Evolutionary conservation across 805 yeast genomes (phyloP).

Genomic region (Saccharomycopsis sp.): DNA sequence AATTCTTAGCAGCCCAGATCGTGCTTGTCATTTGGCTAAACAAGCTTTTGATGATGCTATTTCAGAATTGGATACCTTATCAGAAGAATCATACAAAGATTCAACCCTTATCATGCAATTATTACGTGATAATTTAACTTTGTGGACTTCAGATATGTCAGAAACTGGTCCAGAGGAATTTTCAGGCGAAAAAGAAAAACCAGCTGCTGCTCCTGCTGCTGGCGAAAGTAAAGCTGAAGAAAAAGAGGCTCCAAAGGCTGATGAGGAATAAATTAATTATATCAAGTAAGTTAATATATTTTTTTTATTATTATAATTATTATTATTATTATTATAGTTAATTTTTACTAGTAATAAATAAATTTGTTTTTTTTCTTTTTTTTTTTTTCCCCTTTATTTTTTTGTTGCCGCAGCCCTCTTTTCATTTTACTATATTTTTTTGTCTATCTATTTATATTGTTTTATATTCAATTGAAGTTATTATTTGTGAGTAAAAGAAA

Average conservation of each 20-base stretch:
- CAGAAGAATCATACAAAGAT: slow-evolving; percentile 98
- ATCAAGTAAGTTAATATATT: slow-evolving; percentile 11
- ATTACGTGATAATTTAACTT: slow-evolving; percentile 94
- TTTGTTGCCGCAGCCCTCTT: too few relatives aligned
- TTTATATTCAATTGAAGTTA: too few relatives aligned
- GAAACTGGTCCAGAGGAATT: slow-evolving; percentile 64
- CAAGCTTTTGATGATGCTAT: slow-evolving; percentile 99
- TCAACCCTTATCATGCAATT: slow-evolving; percentile 98
- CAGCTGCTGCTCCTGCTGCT: too few relatives aligned
- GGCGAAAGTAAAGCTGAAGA: slow-evolving; percentile 22
- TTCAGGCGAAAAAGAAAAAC: slow-evolving; percentile 27
- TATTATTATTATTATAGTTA: background rate
- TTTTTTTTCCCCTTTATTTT: background rate
- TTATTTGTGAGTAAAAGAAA: too few relatives aligned
- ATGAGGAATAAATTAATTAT: slow-evolving; percentile 11
- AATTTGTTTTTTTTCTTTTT: background rate
- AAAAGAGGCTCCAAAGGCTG: slow-evolving; percentile 16
- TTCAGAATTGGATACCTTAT: slow-evolving; percentile 94
- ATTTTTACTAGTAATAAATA: background rate
- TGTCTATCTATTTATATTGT: too few relatives aligned
- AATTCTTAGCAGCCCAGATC: slow-evolving; percentile 95
- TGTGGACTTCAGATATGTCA: slow-evolving; percentile 95
- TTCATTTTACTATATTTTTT: too few relatives aligned
- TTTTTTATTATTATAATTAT: slow-evolving; percentile 1
- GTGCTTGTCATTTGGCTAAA: slow-evolving; percentile 98